Evolutionary conservation across 1,284 basidiomycete genomes (phyloP).

Genomic region (Trichosporon sp.): DNA sequence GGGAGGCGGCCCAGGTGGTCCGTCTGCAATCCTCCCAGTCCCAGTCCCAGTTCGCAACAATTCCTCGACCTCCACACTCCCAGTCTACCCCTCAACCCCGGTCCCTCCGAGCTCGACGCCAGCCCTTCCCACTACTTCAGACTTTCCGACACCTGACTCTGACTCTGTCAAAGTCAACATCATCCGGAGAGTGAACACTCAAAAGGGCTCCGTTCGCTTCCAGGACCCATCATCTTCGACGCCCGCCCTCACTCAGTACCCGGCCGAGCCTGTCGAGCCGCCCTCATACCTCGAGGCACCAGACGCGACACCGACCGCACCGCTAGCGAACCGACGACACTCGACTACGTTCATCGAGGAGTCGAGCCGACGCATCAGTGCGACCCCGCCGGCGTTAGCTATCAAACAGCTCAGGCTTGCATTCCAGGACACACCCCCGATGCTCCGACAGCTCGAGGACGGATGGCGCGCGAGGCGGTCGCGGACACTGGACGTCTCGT

Average conservation of each 20-base stretch:
- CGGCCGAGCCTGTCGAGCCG: neutral
- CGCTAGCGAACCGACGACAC: neutral
- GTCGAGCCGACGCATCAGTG: neutral
- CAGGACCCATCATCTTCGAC: neutral
- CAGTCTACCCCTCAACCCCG: neutral
- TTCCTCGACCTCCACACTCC: neutral
- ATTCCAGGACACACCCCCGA: conserved; percentile 33
- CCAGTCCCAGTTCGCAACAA: neutral
- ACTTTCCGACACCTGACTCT: neutral
- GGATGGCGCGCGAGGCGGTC: conserved; percentile 31
- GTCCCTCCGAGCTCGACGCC: neutral
- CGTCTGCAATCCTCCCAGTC: neutral
- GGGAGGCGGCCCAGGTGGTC: neutral
- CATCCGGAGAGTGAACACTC: neutral
- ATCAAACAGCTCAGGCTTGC: conserved; percentile 18
- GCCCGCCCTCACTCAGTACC: neutral
- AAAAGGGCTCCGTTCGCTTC: neutral
- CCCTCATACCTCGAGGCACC: neutral
- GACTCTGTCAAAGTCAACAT: conserved; percentile 1
- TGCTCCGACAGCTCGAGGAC: conserved; percentile 30
- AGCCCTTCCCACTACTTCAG: neutral
- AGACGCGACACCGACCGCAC: neutral
- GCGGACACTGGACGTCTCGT: neutral
- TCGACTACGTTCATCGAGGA: conserved; percentile 2
- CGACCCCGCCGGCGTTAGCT: conserved; percentile 7